These are phyloP conservation scores for Acanthamoeba royreba DNA, from an alignment of 208 protist genomes.

Conservation along the genomic window DNA sequence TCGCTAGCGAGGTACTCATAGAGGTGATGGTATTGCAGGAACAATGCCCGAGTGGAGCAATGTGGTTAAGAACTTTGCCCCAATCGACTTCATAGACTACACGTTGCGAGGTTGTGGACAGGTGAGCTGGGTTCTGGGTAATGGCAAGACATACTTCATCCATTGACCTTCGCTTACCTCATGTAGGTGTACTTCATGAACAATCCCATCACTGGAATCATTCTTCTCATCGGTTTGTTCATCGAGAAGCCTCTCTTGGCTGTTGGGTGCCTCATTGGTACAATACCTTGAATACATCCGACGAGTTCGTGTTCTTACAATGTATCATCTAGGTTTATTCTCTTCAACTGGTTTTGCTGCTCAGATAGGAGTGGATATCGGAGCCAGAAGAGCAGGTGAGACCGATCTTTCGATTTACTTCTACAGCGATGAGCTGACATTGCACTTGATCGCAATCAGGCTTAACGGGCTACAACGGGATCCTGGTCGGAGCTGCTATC, in stretches of 20 bases:
- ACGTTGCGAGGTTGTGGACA: background rate
- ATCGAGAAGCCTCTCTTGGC: background rate
- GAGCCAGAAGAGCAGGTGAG: background rate
- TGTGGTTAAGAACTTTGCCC: background rate
- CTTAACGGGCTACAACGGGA: background rate
- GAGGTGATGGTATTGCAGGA: background rate
- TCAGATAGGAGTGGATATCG: background rate
- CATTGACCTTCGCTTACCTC: background rate
- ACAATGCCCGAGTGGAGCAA: background rate
- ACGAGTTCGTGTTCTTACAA: background rate
- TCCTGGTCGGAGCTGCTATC: background rate
- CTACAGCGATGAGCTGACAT: background rate
- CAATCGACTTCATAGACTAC: background rate
- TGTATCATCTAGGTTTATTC: background rate
- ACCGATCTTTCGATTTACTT: background rate
- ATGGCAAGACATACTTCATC: background rate
- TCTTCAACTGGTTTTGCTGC: background rate
- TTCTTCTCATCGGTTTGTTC: background rate
- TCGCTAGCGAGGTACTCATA: background rate
- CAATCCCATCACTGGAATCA: background rate
- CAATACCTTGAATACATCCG: background rate
- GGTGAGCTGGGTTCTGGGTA: background rate
- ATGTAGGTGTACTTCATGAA: conserved; percentile 2
- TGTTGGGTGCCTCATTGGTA: background rate
- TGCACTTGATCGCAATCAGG: background rate